Conservation (phyloP, 495 filamentous ascomycete genomes). For the Acidiella bohemica region DNA sequence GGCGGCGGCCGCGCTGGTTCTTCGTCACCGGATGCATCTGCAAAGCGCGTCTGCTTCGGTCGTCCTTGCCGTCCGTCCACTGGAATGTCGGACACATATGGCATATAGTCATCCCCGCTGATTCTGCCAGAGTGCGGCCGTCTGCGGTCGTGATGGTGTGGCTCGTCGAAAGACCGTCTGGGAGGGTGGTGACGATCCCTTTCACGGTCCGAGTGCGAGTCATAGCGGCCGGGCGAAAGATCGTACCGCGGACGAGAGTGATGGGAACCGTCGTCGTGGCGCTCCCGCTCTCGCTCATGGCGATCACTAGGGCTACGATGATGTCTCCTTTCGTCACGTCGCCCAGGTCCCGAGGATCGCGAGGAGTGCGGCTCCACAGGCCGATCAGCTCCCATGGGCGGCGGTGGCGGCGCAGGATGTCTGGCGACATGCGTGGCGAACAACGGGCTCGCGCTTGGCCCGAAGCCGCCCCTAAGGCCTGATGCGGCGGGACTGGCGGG, state of each 20-base stretch:
- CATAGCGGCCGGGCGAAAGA: not conserved
- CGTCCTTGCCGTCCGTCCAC: constrained; percentile 2
- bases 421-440: constrained; percentile 29
- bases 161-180: not conserved
- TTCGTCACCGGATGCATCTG: not conserved
- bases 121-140: not conserved
- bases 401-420: constrained; percentile 13
- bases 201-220: not conserved
- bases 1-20: not conserved
- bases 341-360: not conserved
- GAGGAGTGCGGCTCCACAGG: not conserved
- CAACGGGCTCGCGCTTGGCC: constrained; percentile 24
- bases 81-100: not conserved
- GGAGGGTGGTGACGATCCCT: not conserved
- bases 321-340: constrained; percentile 1
- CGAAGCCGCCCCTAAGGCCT: constrained; percentile 15
- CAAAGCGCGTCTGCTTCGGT: constrained; percentile 17
- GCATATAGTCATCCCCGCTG: constrained; percentile 7
- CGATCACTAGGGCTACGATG: not conserved
- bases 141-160: not conserved
- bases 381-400: not conserved
- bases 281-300: not conserved
- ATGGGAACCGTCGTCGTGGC: not conserved
- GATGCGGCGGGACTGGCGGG: constrained; percentile 1
- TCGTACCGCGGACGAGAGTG: too few relatives aligned